phyloP scores from a whole-genome alignment of 768 basidiomycete genomes.

The Serendipita sp. region DNA sequence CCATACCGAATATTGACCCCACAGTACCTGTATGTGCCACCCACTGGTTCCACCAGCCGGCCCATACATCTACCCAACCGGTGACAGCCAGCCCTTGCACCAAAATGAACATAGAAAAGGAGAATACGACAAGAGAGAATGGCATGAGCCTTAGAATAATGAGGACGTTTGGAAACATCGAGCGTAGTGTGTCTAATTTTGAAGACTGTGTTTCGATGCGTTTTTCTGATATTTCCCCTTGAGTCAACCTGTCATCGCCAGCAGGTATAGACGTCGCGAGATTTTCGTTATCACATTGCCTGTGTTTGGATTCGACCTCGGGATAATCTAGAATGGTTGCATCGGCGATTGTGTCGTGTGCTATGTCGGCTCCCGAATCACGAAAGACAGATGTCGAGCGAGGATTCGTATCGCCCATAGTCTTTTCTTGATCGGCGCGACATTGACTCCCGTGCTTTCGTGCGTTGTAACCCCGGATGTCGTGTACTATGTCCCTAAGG shows the following conservation, averaged over 20 bases:
- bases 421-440: no score
- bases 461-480: constrained; percentile 7
- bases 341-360: no score
- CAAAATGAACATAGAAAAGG: constrained; percentile 88
- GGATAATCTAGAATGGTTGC: no score
- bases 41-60: constrained; percentile 42
- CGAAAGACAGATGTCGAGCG: no score
- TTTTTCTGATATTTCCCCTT: no score
- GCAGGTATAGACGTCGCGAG: no score
- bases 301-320: no score
- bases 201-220: no score
- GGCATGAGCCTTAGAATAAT: constrained; percentile 55
- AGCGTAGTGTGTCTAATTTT: neutral
- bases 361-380: no score
- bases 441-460: neutral
- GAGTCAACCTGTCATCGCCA: no score
- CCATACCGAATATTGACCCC: constrained; percentile 28
- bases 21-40: constrained; percentile 20
- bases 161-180: constrained; percentile 52
- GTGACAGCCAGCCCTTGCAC: constrained; percentile 66
- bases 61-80: constrained; percentile 82
- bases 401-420: no score
- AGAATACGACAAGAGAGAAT: constrained; percentile 72
- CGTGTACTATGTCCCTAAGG: constrained; percentile 37
- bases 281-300: no score